phyloP scores from a whole-genome alignment of 441 rosid species.

The Gossypium gossypioides region DNA sequence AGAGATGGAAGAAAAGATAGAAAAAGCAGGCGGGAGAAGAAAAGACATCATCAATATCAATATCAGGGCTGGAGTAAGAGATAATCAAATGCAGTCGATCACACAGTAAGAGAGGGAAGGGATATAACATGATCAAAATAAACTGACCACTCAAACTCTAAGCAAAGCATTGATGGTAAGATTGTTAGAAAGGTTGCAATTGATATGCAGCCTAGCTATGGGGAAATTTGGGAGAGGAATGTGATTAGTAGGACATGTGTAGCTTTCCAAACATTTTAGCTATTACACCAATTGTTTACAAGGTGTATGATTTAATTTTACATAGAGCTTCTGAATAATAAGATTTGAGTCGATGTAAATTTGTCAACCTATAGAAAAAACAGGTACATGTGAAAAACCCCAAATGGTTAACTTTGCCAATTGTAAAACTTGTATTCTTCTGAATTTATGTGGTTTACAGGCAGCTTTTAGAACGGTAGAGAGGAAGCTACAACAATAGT shows the following conservation, averaged over 20 bases:
- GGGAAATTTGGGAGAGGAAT: background rate
- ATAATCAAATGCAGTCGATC: background rate
- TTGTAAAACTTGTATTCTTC: background rate
- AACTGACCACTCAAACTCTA: background rate
- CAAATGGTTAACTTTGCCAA: background rate
- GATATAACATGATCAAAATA: background rate
- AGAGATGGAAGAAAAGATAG: slow-evolving; percentile 16
- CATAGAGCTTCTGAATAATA: background rate
- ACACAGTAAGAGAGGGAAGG: no score
- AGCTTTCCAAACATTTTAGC: background rate
- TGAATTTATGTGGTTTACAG: background rate
- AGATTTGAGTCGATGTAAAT: background rate
- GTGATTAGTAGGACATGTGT: background rate
- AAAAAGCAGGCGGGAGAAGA: slow-evolving; percentile 9
- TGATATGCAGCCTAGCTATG: background rate
- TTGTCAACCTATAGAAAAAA: background rate
- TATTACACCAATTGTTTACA: background rate
- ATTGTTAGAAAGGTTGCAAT: background rate
- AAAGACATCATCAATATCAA: slow-evolving; percentile 3
- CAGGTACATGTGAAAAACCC: background rate
- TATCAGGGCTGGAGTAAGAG: background rate
- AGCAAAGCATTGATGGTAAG: background rate
- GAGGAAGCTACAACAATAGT: background rate
- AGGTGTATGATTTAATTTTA: no score
- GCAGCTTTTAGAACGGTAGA: background rate